These are phyloP conservation scores for Pleurotus cornucopiae DNA, from an alignment of 768 basidiomycete species.

Conservation along the genomic window DNA sequence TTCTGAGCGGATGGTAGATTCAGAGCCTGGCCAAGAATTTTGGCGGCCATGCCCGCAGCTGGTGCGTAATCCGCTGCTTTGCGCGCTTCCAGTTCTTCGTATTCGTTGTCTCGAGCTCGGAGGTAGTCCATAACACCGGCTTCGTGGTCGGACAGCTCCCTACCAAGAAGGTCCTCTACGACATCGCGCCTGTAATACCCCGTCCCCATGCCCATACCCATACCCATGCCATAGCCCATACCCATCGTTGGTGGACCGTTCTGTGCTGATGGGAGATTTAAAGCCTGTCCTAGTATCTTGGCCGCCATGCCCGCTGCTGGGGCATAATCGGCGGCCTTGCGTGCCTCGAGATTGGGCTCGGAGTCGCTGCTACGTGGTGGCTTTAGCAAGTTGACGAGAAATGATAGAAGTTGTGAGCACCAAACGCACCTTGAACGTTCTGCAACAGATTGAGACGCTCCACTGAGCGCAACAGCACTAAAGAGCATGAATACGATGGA, in stretches of 20 bases:
- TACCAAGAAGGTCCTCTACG: not conserved
- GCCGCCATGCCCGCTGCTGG: constrained; percentile 1
- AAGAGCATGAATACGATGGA: too few species aligned
- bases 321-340: constrained; percentile 3
- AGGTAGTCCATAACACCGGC: not conserved
- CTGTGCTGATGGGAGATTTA: not conserved
- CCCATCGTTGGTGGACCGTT: not conserved
- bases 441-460: too few species aligned
- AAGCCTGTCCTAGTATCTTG: not conserved
- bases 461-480: too few species aligned
- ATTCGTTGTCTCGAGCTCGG: not conserved
- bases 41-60: not conserved
- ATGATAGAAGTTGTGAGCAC: too few species aligned
- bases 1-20: not conserved
- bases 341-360: not conserved
- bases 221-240: not conserved
- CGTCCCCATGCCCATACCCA: not conserved
- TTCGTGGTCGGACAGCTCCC: not conserved
- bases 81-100: not conserved
- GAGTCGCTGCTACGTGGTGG: too few species aligned
- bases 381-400: too few species aligned
- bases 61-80: constrained; percentile 5
- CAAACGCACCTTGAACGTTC: too few species aligned
- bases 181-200: not conserved
- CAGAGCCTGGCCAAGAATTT: constrained; percentile 1